These are phyloP conservation scores for Metschnikowia baotianmanensis DNA, from an alignment of 805 yeast genomes.

Conservation along the genomic window DNA sequence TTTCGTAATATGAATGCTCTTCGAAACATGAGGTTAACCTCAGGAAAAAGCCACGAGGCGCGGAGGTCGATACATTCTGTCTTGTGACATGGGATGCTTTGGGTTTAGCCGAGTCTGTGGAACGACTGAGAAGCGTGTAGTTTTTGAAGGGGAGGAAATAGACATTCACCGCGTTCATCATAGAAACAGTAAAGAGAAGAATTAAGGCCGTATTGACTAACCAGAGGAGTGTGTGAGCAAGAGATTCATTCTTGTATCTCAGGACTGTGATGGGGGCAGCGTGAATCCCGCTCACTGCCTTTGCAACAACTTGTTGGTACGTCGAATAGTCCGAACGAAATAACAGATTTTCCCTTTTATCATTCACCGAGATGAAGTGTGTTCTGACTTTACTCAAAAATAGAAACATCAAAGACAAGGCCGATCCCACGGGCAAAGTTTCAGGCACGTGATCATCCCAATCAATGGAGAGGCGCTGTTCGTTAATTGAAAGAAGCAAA, in stretches of 20 bases:
- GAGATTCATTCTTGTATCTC: slow-evolving; percentile 7
- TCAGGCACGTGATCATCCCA: slow-evolving; percentile 39
- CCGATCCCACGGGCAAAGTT: slow-evolving; percentile 32
- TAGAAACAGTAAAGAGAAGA: slow-evolving; percentile 15
- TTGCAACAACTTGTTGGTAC: slow-evolving; percentile 30
- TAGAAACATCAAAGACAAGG: slow-evolving; percentile 20
- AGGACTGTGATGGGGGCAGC: slow-evolving; percentile 1
- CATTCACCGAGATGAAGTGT: slow-evolving; percentile 27
- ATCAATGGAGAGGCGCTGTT: slow-evolving; percentile 36
- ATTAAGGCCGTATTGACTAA: slow-evolving; percentile 15
- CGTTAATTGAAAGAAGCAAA: slow-evolving; percentile 34
- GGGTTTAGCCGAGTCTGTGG: slow-evolving; percentile 22
- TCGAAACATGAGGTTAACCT: slow-evolving; percentile 16
- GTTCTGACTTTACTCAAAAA: slow-evolving; percentile 22
- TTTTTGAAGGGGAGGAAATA: slow-evolving; percentile 21
- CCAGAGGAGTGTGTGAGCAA: slow-evolving; percentile 19
- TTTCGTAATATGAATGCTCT: slow-evolving; percentile 17
- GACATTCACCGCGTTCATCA: slow-evolving; percentile 18
- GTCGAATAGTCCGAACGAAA: slow-evolving; percentile 35
- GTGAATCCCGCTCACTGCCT: slow-evolving; percentile 16
- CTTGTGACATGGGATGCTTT: slow-evolving; percentile 24
- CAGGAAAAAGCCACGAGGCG: slow-evolving; percentile 14
- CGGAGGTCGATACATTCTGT: slow-evolving; percentile 14
- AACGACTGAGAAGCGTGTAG: slow-evolving; percentile 34
- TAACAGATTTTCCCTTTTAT: slow-evolving; percentile 29